Evolutionary conservation across 2,329 filamentous ascomycete genomes (phyloP).

Genomic region (Alternaria arborescens): DNA sequence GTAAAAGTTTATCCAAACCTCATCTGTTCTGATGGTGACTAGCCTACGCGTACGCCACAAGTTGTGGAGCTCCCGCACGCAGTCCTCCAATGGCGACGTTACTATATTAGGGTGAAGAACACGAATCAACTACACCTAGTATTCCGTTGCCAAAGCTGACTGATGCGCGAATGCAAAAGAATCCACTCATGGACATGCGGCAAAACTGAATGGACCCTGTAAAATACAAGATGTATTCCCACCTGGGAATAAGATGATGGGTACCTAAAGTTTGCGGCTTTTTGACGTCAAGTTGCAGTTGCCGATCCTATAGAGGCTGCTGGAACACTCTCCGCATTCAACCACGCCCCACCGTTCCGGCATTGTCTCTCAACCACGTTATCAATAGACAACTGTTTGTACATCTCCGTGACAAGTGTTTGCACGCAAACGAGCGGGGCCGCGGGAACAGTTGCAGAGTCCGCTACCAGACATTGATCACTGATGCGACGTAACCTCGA

Average conservation of each 20-base stretch:
- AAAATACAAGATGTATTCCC: neutral
- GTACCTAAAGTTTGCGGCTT: neutral
- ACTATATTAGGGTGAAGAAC: neutral
- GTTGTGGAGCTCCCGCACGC: neutral
- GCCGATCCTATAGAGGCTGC: neutral
- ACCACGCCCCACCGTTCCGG: neutral
- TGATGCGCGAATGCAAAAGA: neutral
- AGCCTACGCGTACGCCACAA: neutral
- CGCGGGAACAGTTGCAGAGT: neutral
- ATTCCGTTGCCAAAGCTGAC: neutral
- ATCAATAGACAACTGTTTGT: neutral
- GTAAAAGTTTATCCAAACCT: conserved; percentile 8
- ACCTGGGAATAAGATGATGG: neutral
- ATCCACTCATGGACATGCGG: neutral
- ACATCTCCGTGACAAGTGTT: neutral
- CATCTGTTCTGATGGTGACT: neutral
- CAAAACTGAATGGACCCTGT: neutral
- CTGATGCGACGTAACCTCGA: neutral
- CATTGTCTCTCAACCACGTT: conserved; percentile 4
- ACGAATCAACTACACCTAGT: neutral
- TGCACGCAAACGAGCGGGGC: neutral
- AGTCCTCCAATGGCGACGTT: neutral
- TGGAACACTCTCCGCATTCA: conserved; percentile 7
- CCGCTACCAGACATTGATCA: neutral
- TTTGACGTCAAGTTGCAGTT: conserved; percentile 7